A percentile compares a stretch with the other conserved stretches of the same genome.
These are phyloP conservation scores for Nidularia pulvinata DNA, from an alignment of 768 basidiomycete species.

Conservation along the genomic window DNA sequence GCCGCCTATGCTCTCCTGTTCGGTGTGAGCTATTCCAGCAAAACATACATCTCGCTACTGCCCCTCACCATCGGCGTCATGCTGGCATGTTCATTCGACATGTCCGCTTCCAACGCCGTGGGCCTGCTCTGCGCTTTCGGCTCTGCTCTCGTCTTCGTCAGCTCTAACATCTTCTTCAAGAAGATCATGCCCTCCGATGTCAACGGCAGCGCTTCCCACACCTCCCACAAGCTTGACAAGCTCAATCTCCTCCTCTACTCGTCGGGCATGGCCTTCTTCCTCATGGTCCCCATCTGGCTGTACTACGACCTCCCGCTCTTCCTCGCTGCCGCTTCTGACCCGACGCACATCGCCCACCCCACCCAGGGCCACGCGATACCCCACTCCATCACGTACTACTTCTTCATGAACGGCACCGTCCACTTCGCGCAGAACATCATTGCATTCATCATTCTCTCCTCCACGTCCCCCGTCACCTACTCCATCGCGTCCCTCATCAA, in stretches of 20 bases:
- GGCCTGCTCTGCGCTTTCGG: conserved; percentile 97
- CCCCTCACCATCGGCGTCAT: conserved; percentile 97
- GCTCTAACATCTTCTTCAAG: conserved; percentile 99
- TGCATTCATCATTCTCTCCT: conserved; percentile 94
- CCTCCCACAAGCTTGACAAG: conserved; percentile 89
- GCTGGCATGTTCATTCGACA: conserved; percentile 94
- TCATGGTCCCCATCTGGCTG: conserved; percentile 97
- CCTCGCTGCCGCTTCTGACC: conserved; percentile 39
- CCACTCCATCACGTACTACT: conserved; percentile 77
- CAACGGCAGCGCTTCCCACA: conserved; percentile 29
- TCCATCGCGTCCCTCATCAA: conserved; percentile 98
- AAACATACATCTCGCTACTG: conserved; percentile 92
- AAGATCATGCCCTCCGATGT: conserved; percentile 86
- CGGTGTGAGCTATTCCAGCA: conserved; percentile 88
- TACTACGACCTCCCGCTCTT: conserved; percentile 84
- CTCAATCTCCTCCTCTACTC: conserved; percentile 96
- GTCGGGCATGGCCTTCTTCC: conserved; percentile 87
- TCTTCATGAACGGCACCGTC: conserved; percentile 92
- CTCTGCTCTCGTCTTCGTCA: conserved; percentile 95
- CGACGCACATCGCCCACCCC: conserved; percentile 42
- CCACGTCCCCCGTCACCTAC: conserved; percentile 97
- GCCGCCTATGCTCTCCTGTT: conserved; percentile 94
- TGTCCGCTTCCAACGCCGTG: conserved; percentile 81
- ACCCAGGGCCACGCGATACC: conserved; percentile 41
- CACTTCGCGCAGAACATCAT: conserved; percentile 98